Conservation (phyloP, 345 rosid genomes). For the Cardiospermum halicacabum region DNA sequence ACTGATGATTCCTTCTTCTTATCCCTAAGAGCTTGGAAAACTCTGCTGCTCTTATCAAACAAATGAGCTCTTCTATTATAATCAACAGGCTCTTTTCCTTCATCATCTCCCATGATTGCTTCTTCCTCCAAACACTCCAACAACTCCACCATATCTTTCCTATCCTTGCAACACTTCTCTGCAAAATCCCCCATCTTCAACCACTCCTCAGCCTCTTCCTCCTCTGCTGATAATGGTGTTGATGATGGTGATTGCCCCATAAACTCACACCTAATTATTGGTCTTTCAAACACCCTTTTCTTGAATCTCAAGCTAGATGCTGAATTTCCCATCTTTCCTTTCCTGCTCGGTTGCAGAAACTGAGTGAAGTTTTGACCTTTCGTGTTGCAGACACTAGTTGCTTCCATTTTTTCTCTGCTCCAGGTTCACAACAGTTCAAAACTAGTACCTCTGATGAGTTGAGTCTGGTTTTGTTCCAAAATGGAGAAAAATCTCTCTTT, state of each 20-base stretch:
- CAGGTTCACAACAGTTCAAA: background rate
- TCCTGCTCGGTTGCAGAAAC: background rate
- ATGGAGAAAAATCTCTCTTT: too few relatives aligned
- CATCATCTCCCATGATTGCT: constrained; percentile 86
- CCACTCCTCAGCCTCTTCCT: constrained; percentile 43
- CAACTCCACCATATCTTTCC: constrained; percentile 44
- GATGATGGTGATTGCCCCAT: constrained; percentile 18
- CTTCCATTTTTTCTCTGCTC: background rate
- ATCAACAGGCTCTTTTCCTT: constrained; percentile 62
- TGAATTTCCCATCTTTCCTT: background rate
- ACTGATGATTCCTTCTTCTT: background rate
- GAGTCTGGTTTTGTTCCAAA: background rate
- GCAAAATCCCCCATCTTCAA: constrained; percentile 25
- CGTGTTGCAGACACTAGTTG: background rate
- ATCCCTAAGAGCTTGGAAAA: constrained; percentile 58
- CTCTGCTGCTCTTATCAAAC: constrained; percentile 60
- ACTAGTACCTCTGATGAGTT: background rate
- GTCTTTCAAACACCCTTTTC: background rate
- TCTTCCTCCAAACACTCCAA: constrained; percentile 73
- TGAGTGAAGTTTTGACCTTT: background rate
- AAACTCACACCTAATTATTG: constrained; percentile 23
- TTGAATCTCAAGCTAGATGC: constrained; percentile 1
- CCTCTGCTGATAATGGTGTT: constrained; percentile 23
- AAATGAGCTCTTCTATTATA: constrained; percentile 78
- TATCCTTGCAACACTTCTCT: constrained; percentile 43